These are phyloP conservation scores for Skeletonema marinoi DNA, from an alignment of 108 stramenopile genomes.

Conservation along the genomic window DNA sequence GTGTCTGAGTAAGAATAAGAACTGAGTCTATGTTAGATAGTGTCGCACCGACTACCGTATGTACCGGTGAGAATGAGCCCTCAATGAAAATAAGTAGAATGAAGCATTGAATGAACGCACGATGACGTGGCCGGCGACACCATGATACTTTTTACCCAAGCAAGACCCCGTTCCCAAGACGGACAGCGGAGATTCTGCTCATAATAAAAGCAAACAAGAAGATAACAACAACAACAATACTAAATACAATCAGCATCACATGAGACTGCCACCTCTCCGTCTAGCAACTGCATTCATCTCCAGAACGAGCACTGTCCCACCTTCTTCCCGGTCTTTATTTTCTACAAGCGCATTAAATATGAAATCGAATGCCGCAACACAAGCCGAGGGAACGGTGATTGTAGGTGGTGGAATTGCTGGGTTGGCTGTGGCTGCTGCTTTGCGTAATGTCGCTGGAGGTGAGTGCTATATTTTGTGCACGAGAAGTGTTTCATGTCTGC, in stretches of 20 bases:
- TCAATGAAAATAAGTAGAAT: no score
- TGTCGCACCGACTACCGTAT: no score
- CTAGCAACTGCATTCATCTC: not conserved
- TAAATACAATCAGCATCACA: not conserved
- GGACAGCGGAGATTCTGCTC: no score
- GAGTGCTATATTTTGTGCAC: not conserved
- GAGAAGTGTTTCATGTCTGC: not conserved
- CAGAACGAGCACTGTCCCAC: not conserved
- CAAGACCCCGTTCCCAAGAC: no score
- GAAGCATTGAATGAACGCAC: no score
- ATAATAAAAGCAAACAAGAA: no score
- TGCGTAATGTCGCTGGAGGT: slow-evolving; percentile 12
- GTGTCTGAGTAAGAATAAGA: no score
- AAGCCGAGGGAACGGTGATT: slow-evolving; percentile 3
- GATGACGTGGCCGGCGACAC: no score
- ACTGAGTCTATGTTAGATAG: no score
- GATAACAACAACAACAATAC: not conserved
- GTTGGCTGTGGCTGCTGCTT: slow-evolving; percentile 1
- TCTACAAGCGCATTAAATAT: not conserved
- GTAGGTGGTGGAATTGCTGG: slow-evolving; percentile 13
- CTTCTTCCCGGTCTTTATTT: not conserved
- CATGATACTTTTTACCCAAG: no score
- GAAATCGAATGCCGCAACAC: not conserved
- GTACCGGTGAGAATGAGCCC: no score
- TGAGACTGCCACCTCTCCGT: not conserved